phyloP scores from a whole-genome alignment of 2,329 filamentous ascomycete genomes.

The Colletotrichum lupini region DNA sequence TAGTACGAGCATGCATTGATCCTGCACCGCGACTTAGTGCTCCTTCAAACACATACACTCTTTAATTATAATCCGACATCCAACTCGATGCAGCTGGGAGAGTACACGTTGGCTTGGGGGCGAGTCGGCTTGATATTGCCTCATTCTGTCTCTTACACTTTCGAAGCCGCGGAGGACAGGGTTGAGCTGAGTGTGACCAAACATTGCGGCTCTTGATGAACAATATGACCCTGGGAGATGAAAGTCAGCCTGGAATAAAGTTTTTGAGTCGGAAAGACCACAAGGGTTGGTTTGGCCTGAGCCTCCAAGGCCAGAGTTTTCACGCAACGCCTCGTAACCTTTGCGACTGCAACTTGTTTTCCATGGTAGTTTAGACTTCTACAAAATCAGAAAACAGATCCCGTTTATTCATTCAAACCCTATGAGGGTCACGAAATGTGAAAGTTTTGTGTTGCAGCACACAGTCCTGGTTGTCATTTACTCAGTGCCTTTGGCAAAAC shows the following conservation, averaged over 20 bases:
- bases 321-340: neutral
- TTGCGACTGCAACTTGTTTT: neutral
- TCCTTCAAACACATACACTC: neutral
- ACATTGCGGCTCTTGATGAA: neutral
- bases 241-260: neutral
- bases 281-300: neutral
- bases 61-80: neutral
- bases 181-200: neutral
- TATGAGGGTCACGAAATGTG: neutral
- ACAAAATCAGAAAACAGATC: neutral
- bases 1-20: neutral
- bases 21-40: neutral
- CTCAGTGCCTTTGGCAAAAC: neutral
- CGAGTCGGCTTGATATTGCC: neutral
- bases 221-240: neutral
- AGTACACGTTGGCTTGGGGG: neutral
- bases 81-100: neutral
- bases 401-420: neutral
- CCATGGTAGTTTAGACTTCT: neutral
- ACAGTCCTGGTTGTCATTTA: neutral
- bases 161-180: neutral
- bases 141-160: neutral
- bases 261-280: neutral
- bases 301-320: neutral
- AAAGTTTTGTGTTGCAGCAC: neutral